A percentile compares a stretch with the other conserved stretches of the same genome.
Evolutionary conservation across 371 early-diverging fungal genomes (phyloP).

Genomic region (Syncephalastrum sp.): DNA sequence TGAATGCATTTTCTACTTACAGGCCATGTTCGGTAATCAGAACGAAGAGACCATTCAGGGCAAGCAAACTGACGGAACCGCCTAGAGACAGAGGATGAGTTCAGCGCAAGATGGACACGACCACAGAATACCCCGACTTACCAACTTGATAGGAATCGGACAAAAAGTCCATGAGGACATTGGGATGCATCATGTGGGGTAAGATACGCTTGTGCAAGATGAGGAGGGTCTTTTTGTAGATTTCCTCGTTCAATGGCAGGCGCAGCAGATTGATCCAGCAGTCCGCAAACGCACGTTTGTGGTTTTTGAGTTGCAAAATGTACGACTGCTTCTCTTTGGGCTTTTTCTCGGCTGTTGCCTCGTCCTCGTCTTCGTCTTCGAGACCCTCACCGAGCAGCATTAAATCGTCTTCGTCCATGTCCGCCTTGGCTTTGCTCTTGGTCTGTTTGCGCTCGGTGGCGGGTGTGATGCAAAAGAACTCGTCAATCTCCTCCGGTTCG

Average conservation of each 20-base stretch:
- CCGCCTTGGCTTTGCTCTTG: slow-evolving; percentile 9
- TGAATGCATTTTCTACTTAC: slow-evolving; percentile 42
- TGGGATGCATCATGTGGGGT: slow-evolving; percentile 79
- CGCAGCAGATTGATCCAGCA: slow-evolving; percentile 82
- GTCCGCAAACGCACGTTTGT: slow-evolving; percentile 65
- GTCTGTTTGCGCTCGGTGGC: slow-evolving; percentile 26
- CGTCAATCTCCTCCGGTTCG: slow-evolving; percentile 57
- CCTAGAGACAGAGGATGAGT: slow-evolving; percentile 29
- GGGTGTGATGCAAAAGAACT: slow-evolving; percentile 61
- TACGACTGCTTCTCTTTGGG: slow-evolving; percentile 34
- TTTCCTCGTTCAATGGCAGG: slow-evolving; percentile 65
- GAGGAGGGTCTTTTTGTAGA: slow-evolving; percentile 79
- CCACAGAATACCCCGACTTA: slow-evolving; percentile 2
- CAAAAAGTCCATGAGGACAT: slow-evolving; percentile 86
- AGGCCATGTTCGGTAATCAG: slow-evolving; percentile 89
- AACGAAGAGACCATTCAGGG: slow-evolving; percentile 90
- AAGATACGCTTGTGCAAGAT: slow-evolving; percentile 84
- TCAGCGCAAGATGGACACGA: background rate
- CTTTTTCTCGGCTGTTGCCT: slow-evolving; percentile 13
- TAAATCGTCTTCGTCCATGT: slow-evolving; percentile 20
- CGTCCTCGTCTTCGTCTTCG: slow-evolving; percentile 39
- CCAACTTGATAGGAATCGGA: slow-evolving; percentile 85
- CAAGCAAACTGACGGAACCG: slow-evolving; percentile 84
- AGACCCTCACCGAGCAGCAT: slow-evolving; percentile 16
- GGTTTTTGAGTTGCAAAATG: slow-evolving; percentile 37